phyloP scores from a whole-genome alignment of 257 asterid genomes.

The Fraxinus quadrangulata region DNA sequence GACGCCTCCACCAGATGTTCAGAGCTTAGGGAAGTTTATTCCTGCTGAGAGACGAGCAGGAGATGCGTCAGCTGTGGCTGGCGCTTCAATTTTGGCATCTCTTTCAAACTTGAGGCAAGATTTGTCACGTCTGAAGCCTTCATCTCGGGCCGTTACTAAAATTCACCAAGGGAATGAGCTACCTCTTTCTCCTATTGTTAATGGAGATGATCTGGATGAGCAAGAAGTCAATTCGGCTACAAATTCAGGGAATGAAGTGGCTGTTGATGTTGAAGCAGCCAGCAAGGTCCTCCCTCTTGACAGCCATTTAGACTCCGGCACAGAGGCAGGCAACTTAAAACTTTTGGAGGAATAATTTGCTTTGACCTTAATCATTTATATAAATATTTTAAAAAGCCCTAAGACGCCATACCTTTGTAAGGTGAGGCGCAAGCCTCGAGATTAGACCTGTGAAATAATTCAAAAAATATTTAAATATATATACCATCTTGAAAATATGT shows the following conservation, averaged over 20 bases:
- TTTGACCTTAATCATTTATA: conserved; percentile 19
- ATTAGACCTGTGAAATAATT: not conserved
- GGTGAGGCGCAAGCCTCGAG: not conserved
- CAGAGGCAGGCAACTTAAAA: conserved; percentile 58
- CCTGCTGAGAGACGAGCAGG: conserved; percentile 70
- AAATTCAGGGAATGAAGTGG: conserved; percentile 49
- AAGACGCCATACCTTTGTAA: not conserved
- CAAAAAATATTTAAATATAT: not conserved
- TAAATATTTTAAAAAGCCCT: not conserved
- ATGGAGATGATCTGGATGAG: conserved; percentile 73
- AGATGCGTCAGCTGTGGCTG: conserved; percentile 84
- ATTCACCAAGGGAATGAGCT: conserved; percentile 48
- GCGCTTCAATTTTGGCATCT: conserved; percentile 92
- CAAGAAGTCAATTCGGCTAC: conserved; percentile 71
- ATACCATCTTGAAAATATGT: not conserved
- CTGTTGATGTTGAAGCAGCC: conserved; percentile 52
- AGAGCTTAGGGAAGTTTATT: conserved; percentile 53
- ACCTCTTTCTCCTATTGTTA: conserved; percentile 58
- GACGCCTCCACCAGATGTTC: conserved; percentile 71
- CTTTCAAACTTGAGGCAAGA: conserved; percentile 71
- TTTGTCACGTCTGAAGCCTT: conserved; percentile 55
- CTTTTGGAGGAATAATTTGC: conserved; percentile 25
- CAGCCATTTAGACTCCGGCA: conserved; percentile 50
- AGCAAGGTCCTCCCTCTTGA: conserved; percentile 59
- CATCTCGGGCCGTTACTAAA: conserved; percentile 62